A percentile compares a stretch with the other conserved stretches of the same genome.
phyloP scores from a whole-genome alignment of 768 basidiomycete genomes.

The Hericium coralloides region DNA sequence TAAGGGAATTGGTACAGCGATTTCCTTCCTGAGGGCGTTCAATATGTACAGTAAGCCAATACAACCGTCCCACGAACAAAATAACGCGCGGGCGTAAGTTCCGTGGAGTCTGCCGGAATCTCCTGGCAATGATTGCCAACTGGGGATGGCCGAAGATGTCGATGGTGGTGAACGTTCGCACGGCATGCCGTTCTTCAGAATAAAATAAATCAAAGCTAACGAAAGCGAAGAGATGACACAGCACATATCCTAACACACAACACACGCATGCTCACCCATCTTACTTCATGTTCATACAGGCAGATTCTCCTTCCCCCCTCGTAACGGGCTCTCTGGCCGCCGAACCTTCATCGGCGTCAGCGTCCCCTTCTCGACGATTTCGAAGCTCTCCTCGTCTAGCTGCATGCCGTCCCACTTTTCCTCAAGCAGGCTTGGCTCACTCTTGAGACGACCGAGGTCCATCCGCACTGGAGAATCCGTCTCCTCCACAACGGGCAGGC shows the following conservation, averaged over 20 bases:
- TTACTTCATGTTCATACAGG: constrained; percentile 9
- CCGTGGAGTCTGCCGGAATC: too few relatives aligned
- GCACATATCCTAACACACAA: background rate
- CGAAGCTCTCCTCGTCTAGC: constrained; percentile 24
- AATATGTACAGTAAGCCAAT: too few relatives aligned
- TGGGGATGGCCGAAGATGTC: too few relatives aligned
- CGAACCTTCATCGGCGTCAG: constrained; percentile 19
- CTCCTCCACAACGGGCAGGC: constrained; percentile 17
- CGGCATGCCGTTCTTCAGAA: background rate
- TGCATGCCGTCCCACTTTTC: constrained; percentile 24
- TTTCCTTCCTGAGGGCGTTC: too few relatives aligned
- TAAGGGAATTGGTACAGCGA: too few relatives aligned
- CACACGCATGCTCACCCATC: background rate
- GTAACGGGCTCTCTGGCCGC: constrained; percentile 23
- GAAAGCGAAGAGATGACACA: background rate
- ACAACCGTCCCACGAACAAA: too few relatives aligned
- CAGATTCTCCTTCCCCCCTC: constrained; percentile 45
- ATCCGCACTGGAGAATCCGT: constrained; percentile 44
- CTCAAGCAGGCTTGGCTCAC: constrained; percentile 26
- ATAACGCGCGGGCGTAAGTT: too few relatives aligned
- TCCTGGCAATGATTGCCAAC: too few relatives aligned
- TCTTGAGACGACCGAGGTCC: constrained; percentile 21
- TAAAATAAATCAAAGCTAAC: background rate
- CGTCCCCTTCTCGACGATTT: constrained; percentile 20
- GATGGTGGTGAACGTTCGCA: too few relatives aligned